Conservation (phyloP, 2,329 filamentous ascomycete genomes). For the Aspergillus aculeatus region DNA sequence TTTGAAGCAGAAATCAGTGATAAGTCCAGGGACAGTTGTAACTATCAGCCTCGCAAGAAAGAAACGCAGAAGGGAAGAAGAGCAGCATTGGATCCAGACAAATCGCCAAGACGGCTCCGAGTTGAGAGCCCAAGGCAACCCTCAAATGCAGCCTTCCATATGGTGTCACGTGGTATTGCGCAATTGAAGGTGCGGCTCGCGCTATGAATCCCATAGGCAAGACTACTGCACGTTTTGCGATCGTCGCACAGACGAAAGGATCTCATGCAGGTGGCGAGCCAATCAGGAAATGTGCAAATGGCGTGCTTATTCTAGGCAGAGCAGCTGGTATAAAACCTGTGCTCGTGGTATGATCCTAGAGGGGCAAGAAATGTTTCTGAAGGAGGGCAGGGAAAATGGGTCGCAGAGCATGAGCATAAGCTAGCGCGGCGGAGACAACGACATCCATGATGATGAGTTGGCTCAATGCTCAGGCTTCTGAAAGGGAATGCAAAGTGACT, state of each 20-base stretch:
- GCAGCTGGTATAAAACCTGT: conserved; percentile 11
- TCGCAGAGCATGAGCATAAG: neutral
- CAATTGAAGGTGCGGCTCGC: conserved; percentile 29
- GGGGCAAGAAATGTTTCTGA: neutral
- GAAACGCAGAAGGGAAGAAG: neutral
- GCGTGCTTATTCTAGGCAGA: conserved; percentile 12
- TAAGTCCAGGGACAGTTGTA: neutral
- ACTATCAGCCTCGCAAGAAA: neutral
- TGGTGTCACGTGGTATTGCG: conserved; percentile 37
- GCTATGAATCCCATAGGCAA: conserved; percentile 16
- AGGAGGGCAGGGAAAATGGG: neutral
- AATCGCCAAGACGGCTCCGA: neutral
- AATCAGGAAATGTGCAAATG: conserved; percentile 17
- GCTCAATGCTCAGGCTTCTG: neutral
- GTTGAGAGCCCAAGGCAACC: neutral
- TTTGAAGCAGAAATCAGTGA: conserved; percentile 21
- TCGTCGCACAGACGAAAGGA: conserved; percentile 14
- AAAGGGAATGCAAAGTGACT: conserved; percentile 2
- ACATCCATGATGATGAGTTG: neutral
- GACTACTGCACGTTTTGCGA: conserved; percentile 20
- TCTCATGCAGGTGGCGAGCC: conserved; percentile 11
- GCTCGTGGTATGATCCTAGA: conserved; percentile 17
- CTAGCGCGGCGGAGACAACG: neutral
- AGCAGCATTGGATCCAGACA: neutral
- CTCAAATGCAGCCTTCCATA: neutral